Conservation (phyloP, 83 land plant genomes). For the Thuja plicata region DNA sequence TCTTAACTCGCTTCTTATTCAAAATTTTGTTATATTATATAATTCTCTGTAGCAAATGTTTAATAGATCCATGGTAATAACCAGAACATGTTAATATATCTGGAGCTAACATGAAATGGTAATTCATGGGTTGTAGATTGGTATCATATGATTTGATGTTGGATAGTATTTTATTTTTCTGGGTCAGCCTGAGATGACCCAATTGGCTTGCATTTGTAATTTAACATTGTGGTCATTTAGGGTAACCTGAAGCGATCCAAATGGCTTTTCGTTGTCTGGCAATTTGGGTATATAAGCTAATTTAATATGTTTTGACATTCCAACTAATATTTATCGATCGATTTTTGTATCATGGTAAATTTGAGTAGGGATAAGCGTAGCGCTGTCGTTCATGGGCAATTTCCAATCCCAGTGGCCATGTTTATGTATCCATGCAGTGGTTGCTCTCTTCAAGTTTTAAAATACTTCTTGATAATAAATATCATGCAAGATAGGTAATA, state of each 20-base stretch:
- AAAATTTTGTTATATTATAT: neutral
- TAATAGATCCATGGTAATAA: neutral
- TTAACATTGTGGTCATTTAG: neutral
- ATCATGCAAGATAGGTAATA: neutral
- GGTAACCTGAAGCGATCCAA: neutral
- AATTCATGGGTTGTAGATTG: neutral
- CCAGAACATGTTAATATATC: neutral
- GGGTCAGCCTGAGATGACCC: neutral
- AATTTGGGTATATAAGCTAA: neutral
- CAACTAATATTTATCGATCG: neutral
- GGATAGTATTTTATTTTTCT: neutral
- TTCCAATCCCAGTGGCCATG: neutral
- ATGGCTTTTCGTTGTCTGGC: neutral
- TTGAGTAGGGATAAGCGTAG: neutral
- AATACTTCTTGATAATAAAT: neutral
- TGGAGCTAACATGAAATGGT: neutral
- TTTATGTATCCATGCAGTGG: neutral
- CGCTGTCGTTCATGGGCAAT: neutral
- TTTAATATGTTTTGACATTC: neutral
- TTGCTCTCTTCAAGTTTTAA: neutral
- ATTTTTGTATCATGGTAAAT: neutral
- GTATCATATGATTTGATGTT: neutral
- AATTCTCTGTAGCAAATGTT: neutral
- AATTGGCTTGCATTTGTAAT: neutral
- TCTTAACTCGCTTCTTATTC: neutral